Base-by-base conservation (phyloP, 306 rosid species). In the Prunus mongolica region DNA sequence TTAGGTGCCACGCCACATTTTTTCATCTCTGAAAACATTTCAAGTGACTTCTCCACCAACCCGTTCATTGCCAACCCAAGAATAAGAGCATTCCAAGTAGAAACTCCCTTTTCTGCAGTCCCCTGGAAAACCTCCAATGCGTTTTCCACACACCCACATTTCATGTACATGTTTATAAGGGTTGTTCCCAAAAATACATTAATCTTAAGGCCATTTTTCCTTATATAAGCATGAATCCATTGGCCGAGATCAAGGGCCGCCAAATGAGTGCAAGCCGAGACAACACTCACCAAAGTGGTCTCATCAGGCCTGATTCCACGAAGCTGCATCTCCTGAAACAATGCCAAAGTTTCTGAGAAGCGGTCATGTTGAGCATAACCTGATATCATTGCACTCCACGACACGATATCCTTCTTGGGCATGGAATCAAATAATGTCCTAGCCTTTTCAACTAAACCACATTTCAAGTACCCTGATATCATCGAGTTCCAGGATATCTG, bases 31-130 rank as follows among this genome's bases (percentile, higher is more conserved):
- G 85, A 79, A 73, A 87, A 90, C 78, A 78, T 76, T 77, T 74
- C 67, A 65, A 90, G 96, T 28, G 98, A 86, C 85, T 83, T 82
- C 32, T 86, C 85, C 38, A 86, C 90, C 72, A 83, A 72, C 45
- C 98, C 96, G 71, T 93, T 90, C 88, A 87, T 84, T 49, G 96
- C 94, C 79, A 93, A 81, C 76, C 94, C 96, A 60, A 86, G 88
- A 81, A 93, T 90, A 71, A 93, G 76, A 68, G 94, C 93, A 85
- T 90, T 93, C 98, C 98, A 93, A 14, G 96, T 84, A 15, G 98
- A 91, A 85, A 84, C 86, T 22, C 91, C 84, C 47, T 75, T 93
- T 76, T 89, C 91, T 76, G 81, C 80, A 83, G 88, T 86, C 2
- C 76, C 86, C 22, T 82, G 41, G 75, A 90, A 90, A 79, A 93